These are phyloP conservation scores for Brasenia schreberi DNA, from an alignment of 164 flowering plant species.

Conservation along the genomic window DNA sequence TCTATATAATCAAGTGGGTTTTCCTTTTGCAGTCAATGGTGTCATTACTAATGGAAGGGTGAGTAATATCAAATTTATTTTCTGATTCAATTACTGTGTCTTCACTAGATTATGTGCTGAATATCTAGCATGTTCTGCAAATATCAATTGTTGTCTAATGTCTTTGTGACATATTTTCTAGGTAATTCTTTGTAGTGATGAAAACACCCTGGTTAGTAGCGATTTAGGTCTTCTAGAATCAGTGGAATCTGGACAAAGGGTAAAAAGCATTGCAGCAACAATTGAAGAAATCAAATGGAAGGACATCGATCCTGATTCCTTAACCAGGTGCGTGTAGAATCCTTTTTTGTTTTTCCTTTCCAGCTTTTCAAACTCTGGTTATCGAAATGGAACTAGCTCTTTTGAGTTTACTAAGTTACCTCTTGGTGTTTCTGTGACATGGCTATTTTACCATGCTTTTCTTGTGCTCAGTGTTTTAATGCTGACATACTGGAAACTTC, in stretches of 20 bases:
- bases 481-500: too few species aligned
- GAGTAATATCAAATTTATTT: slow-evolving; percentile 12
- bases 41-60: slow-evolving; percentile 97
- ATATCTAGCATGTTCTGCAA: not conserved
- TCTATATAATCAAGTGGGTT: slow-evolving; percentile 39
- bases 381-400: too few species aligned
- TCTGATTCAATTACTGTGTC: not conserved
- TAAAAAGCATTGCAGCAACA: slow-evolving; percentile 53
- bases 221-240: slow-evolving; percentile 79
- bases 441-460: too few species aligned
- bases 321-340: slow-evolving; percentile 49
- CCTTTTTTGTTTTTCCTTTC: not conserved
- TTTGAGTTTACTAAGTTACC: too few species aligned
- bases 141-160: not conserved
- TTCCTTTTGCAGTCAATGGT: slow-evolving; percentile 40
- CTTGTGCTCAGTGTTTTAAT: too few species aligned
- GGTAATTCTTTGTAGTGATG: slow-evolving; percentile 42
- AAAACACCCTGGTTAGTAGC: slow-evolving; percentile 46
- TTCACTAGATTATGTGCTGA: not conserved
- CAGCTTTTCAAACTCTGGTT: too few species aligned
- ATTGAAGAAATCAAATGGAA: slow-evolving; percentile 75
- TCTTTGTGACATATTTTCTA: slow-evolving; percentile 13
- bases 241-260: slow-evolving; percentile 68
- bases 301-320: slow-evolving; percentile 59
- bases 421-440: too few species aligned